phyloP scores from a whole-genome alignment of 2,329 filamentous ascomycete species.

The Pyrenochaeta sp. region DNA sequence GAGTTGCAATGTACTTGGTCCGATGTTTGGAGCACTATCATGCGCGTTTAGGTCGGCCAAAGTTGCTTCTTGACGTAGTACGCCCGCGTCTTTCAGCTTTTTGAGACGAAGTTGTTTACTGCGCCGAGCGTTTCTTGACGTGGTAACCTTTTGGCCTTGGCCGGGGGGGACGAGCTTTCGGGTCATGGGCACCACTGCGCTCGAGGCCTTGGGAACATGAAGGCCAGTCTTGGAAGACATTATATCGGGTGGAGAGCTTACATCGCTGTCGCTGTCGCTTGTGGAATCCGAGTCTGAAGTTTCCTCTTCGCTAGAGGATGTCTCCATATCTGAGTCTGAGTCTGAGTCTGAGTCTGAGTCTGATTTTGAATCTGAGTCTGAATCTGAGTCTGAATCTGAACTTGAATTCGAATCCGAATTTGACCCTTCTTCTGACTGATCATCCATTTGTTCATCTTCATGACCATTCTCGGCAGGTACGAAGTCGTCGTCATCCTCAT shows the following conservation, averaged over 20 bases:
- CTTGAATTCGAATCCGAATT: constrained; percentile 20
- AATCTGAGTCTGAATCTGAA: constrained; percentile 35
- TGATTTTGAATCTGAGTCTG: constrained; percentile 25
- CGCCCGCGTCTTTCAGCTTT: constrained; percentile 61
- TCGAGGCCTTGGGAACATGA: too few species aligned
- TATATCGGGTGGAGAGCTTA: constrained; percentile 33
- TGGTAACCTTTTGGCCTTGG: constrained; percentile 60
- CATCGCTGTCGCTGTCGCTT: constrained; percentile 51
- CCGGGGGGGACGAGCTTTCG: constrained; percentile 51
- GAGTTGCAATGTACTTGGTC: too few species aligned
- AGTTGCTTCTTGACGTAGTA: constrained; percentile 60
- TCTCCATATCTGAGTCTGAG: constrained; percentile 3
- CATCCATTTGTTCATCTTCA: constrained; percentile 13
- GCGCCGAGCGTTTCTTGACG: constrained; percentile 63
- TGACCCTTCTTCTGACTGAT: constrained; percentile 14
- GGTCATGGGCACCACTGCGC: constrained; percentile 3
- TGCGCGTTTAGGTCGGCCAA: constrained; percentile 59
- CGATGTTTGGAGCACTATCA: too few species aligned
- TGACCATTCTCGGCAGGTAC: constrained; percentile 25
- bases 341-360: constrained; percentile 40
- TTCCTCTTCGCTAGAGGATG: constrained; percentile 29
- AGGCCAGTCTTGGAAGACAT: constrained; percentile 28
- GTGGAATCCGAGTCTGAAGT: constrained; percentile 25
- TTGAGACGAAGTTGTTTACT: constrained; percentile 58
- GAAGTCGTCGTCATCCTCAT: constrained; percentile 41